Evolutionary conservation across 2,329 filamentous ascomycete species (phyloP), one percentile per base, ranked within the genome.

Genomic region (Aspergillus sp.): DNA sequence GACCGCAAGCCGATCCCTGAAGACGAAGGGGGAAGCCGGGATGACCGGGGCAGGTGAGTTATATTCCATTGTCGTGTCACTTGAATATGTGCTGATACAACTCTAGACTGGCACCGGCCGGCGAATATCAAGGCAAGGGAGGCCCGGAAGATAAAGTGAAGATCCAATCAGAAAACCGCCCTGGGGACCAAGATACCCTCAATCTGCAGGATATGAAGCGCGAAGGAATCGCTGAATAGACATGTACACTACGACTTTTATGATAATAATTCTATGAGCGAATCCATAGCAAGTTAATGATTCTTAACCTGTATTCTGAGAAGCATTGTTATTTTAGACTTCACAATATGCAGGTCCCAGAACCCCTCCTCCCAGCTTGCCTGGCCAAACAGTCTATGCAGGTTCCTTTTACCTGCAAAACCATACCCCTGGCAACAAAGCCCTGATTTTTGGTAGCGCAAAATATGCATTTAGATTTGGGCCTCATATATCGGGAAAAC

Each of bases 21-120:
- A 27, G 64, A 70, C 26, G 68, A 73, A 48, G 70, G 70, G 36
- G 70, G 70, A 5, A 61, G 52, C 34, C 54, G 56, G 9, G 67
- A 70, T 52, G 65, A 62, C 48, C 59, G 64, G 29, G 61, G 65
- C 48, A 56, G 65, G 65, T 69, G 46, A 57, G 65, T 48, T 7
- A 19, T 30, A n/a, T 27, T 10, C 5, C 34, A 12, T 26, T 39
- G 4, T 39, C 9, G 12, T 8, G 5, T 19, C 9, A 12, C 5
- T n/a, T 39, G 6, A 7, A 30, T 29, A 35, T 39, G 38, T 35
- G 29, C 41, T 57, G 34, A 52, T 29, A 19, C 41, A 27, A 29
- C 5, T n/a, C 4, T 12, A 68, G 66, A 50, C 51, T 66, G 40
- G 63, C 65, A 9, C 58, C 61, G 26, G 67, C 64, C 8, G 56